Conservation (phyloP, 352 stramenopile species). For the Pythium volutum region DNA sequence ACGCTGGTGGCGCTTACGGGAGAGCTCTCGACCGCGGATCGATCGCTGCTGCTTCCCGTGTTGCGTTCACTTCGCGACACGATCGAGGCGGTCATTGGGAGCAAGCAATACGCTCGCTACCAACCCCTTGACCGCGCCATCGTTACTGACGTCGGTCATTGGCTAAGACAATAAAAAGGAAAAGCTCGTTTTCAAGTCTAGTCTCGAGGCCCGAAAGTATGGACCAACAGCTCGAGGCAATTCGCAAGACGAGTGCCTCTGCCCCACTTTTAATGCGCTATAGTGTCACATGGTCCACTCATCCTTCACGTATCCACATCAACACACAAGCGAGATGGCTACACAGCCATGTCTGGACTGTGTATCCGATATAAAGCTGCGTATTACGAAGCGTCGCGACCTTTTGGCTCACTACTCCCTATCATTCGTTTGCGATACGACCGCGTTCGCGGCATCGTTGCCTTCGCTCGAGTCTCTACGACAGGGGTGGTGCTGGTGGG, state of each 20-base stretch:
- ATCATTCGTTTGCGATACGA: not conserved
- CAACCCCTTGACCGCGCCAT: too few species aligned
- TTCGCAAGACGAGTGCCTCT: not conserved
- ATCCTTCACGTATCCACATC: not conserved
- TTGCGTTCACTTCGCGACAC: not conserved
- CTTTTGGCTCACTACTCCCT: slow-evolving; percentile 17
- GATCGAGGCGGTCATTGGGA: not conserved
- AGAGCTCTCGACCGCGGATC: not conserved
- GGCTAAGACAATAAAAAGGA: too few species aligned
- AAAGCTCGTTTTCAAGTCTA: too few species aligned
- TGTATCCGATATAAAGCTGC: too few species aligned
- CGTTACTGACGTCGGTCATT: too few species aligned
- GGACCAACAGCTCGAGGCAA: not conserved
- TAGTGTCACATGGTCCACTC: too few species aligned
- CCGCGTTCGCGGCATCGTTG: not conserved
- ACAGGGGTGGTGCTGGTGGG: not conserved
- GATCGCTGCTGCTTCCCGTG: not conserved
- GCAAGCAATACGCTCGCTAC: too few species aligned
- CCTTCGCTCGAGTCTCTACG: not conserved
- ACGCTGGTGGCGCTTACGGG: not conserved
- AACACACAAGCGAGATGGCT: too few species aligned
- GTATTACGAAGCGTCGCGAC: slow-evolving; percentile 34
- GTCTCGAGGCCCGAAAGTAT: too few species aligned
- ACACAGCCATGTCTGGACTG: too few species aligned
- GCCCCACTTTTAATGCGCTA: not conserved